These are phyloP conservation scores for Alternaria hordeiaustralica DNA, from an alignment of 2,329 filamentous ascomycete species.

Conservation along the genomic window DNA sequence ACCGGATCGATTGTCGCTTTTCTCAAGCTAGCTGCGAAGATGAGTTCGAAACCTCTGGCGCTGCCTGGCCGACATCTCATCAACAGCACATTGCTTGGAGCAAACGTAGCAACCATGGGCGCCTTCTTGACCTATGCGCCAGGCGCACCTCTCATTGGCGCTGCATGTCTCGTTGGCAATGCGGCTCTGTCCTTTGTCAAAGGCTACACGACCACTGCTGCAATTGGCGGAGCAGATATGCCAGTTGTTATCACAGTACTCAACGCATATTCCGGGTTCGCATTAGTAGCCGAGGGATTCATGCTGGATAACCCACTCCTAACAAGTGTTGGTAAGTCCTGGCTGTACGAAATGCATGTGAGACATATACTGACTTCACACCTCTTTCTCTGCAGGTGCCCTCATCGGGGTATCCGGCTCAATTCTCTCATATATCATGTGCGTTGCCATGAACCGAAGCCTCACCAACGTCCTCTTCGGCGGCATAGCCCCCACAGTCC, in stretches of 20 bases:
- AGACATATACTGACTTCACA: background rate
- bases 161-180: conserved; percentile 77
- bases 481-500: conserved; percentile 71
- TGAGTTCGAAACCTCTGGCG: conserved; percentile 77
- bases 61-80: conserved; percentile 77
- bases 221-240: conserved; percentile 94
- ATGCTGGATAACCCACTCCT: conserved; percentile 89
- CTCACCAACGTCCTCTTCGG: conserved; percentile 91
- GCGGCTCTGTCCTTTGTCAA: conserved; percentile 81
- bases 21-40: conserved; percentile 80
- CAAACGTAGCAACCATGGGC: conserved; percentile 83
- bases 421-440: conserved; percentile 73
- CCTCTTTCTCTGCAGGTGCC: conserved; percentile 62
- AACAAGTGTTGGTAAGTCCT: conserved; percentile 60
- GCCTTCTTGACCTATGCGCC: conserved; percentile 83
- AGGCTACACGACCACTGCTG: conserved; percentile 85
- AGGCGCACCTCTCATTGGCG: conserved; percentile 78
- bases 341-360: background rate
- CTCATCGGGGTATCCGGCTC: conserved; percentile 89
- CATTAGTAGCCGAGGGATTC: conserved; percentile 86
- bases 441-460: conserved; percentile 89
- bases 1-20: conserved; percentile 91
- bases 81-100: conserved; percentile 75
- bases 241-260: conserved; percentile 89
- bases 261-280: conserved; percentile 90